Evolutionary conservation across 306 rosid species (phyloP).

Genomic region (Notholithocarpus densiflorus): DNA sequence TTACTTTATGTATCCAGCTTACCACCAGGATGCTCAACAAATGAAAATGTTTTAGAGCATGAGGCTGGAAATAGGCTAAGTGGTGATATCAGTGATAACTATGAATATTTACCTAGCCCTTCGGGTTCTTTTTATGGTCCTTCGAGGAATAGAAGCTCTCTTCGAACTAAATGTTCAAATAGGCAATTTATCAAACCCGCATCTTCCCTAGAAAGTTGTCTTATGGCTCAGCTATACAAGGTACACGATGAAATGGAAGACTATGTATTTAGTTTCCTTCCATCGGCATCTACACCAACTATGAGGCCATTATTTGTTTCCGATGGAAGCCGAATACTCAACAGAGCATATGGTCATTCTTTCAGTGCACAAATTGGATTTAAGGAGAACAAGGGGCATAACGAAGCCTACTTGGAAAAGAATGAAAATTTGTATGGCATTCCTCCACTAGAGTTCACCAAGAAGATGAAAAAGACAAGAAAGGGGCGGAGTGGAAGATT

Average conservation of each 20-base stretch:
- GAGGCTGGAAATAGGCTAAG: constrained; percentile 28
- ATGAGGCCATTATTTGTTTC: constrained; percentile 52
- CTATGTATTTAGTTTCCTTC: constrained; percentile 40
- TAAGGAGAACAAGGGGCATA: constrained; percentile 33
- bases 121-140: constrained; percentile 34
- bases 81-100: constrained; percentile 27
- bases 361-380: constrained; percentile 29
- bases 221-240: constrained; percentile 67
- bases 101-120: constrained; percentile 16
- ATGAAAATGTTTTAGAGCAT: constrained; percentile 19
- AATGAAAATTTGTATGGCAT: constrained; percentile 37
- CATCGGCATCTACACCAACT: constrained; percentile 33
- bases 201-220: constrained; percentile 75
- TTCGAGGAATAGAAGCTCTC: constrained; percentile 43
- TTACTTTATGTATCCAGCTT: constrained; percentile 43
- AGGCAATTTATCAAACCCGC: constrained; percentile 38
- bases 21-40: constrained; percentile 21
- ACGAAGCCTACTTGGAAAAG: constrained; percentile 26
- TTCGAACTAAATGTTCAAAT: constrained; percentile 34
- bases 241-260: constrained; percentile 59
- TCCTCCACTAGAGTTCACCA: constrained; percentile 35
- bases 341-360: constrained; percentile 31
- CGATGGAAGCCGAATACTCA: constrained; percentile 60
- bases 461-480: constrained; percentile 34
- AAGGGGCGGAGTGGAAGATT: constrained; percentile 32